A percentile compares a stretch with the other conserved stretches of the same genome.
Evolutionary conservation across 2,329 filamentous ascomycete species (phyloP).

Genomic region (Nemania diffusa): DNA sequence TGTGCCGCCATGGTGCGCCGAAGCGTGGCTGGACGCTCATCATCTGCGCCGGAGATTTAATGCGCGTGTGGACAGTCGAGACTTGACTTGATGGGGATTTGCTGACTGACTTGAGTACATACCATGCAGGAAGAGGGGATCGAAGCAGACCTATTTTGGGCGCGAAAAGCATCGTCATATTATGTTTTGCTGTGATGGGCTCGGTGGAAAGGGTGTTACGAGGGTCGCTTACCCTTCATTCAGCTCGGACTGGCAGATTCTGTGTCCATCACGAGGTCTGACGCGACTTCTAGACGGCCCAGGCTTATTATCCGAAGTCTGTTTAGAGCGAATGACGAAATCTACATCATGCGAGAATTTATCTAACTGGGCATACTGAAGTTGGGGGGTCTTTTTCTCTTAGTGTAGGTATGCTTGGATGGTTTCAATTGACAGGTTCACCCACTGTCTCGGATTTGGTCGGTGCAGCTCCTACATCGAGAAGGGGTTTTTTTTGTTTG

Average conservation of each 20-base stretch:
- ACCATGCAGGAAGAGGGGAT: background rate
- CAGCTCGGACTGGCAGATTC: background rate
- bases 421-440: background rate
- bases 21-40: slow-evolving; percentile 20
- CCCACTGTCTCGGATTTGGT: background rate
- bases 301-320: background rate
- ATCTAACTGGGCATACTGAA: background rate
- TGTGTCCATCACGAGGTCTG: background rate
- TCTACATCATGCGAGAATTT: background rate
- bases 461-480: background rate
- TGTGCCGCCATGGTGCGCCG: slow-evolving; percentile 12
- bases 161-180: slow-evolving; percentile 7
- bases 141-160: background rate
- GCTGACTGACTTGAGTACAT: background rate
- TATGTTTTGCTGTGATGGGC: background rate
- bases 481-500: background rate
- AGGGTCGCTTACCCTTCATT: background rate
- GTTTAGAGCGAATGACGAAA: background rate
- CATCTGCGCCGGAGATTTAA: slow-evolving; percentile 21
- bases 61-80: too few species aligned
- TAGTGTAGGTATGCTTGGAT: background rate
- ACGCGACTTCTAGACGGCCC: background rate
- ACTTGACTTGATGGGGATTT: slow-evolving; percentile 7
- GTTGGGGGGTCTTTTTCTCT: background rate
- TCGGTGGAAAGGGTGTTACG: slow-evolving; percentile 4